Evolutionary conservation across 2,329 filamentous ascomycete species (phyloP).

Genomic region (Lasiodiplodia sp.): DNA sequence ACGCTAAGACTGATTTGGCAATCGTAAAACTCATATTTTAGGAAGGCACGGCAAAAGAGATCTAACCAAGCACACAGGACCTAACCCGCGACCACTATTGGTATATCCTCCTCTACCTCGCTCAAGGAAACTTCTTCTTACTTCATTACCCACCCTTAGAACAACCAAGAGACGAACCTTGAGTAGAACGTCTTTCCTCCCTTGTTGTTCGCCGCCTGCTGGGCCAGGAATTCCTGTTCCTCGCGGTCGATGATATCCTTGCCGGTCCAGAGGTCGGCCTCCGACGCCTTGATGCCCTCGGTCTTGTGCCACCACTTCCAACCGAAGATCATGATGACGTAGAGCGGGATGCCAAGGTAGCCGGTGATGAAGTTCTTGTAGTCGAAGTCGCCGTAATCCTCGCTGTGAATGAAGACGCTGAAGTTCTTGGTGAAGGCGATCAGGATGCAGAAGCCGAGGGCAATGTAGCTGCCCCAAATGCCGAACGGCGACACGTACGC

Average conservation of each 20-base stretch:
- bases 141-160: conserved; percentile 51
- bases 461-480: conserved; percentile 70
- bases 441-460: conserved; percentile 73
- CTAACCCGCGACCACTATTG: conserved; percentile 1
- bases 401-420: conserved; percentile 67
- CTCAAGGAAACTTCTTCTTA: neutral
- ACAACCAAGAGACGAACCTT: conserved; percentile 67
- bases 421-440: conserved; percentile 86
- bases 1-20: neutral
- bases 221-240: conserved; percentile 72
- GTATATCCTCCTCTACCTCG: neutral
- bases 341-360: conserved; percentile 79
- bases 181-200: conserved; percentile 59
- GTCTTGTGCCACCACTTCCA: conserved; percentile 67
- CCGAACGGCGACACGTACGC: conserved; percentile 74
- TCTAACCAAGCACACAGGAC: neutral
- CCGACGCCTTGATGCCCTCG: conserved; percentile 62
- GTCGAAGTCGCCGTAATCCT: conserved; percentile 71
- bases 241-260: conserved; percentile 77
- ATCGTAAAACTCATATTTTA: conserved; percentile 11
- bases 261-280: conserved; percentile 74
- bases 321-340: conserved; percentile 72
- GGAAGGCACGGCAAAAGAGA: conserved; percentile 1
- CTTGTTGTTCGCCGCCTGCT: conserved; percentile 54
- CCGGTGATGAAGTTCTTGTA: conserved; percentile 81